Evolutionary conservation across 805 yeast species (phyloP).

Genomic region (Tetrapisispora iriomotensis): DNA sequence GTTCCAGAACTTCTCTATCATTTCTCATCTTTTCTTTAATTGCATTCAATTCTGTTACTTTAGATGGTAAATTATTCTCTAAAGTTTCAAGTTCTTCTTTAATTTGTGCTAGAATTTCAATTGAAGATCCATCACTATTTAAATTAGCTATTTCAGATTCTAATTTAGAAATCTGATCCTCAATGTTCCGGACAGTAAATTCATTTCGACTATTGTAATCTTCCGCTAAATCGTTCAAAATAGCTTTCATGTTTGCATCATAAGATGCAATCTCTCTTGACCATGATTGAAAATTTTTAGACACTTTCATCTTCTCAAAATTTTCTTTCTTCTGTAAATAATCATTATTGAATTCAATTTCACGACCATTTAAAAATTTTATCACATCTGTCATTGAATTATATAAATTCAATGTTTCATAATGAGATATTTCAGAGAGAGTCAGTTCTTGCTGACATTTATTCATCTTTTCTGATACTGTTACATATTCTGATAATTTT

Average conservation of each 20-base stretch:
- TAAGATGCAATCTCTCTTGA: conserved; percentile 27
- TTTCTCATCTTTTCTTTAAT: conserved; percentile 31
- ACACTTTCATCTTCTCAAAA: conserved; percentile 19
- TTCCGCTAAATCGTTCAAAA: conserved; percentile 33
- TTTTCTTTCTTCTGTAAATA: conserved; percentile 24
- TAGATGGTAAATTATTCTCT: conserved; percentile 16
- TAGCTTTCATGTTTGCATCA: conserved; percentile 32
- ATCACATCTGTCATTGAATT: conserved; percentile 25
- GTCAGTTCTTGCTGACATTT: conserved; percentile 19
- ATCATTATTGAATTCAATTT: conserved; percentile 18
- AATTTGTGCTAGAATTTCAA: conserved; percentile 23
- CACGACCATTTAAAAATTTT: conserved; percentile 23
- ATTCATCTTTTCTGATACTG: conserved; percentile 20
- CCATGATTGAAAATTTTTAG: conserved; percentile 22
- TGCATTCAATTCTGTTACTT: conserved; percentile 11
- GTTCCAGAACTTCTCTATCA: conserved; percentile 48
- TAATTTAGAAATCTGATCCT: conserved; percentile 34
- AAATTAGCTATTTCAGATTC: conserved; percentile 36
- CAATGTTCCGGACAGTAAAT: conserved; percentile 33
- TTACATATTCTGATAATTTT: conserved; percentile 15
- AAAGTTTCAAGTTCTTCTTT: conserved; percentile 18
- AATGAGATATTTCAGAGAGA: conserved; percentile 18
- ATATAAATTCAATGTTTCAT: conserved; percentile 36
- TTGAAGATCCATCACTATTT: conserved; percentile 32
- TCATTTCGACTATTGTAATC: conserved; percentile 28